Percentiles rank a stretch among this genome's conserved stretches.
phyloP scores from a whole-genome alignment of 345 rosid genomes.

The Eutrema heterophyllum region DNA sequence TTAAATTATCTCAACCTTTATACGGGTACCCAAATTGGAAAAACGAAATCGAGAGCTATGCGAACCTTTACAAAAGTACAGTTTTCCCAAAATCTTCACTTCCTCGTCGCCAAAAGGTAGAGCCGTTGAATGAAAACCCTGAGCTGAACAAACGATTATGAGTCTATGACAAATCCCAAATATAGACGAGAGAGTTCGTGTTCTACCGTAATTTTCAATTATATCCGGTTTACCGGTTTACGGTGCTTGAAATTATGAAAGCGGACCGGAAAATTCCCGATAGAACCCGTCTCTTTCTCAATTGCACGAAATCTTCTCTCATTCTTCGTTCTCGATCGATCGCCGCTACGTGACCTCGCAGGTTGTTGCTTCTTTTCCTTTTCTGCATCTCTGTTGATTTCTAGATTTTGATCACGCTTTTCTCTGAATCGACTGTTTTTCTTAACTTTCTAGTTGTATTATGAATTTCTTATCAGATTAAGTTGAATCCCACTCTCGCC shows the following conservation, averaged over 20 bases:
- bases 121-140: background rate
- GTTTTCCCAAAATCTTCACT: background rate
- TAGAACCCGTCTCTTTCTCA: background rate
- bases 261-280: background rate
- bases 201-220: background rate
- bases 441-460: background rate
- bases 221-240: background rate
- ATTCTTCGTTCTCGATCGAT: background rate
- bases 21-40: background rate
- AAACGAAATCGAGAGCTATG: background rate
- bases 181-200: background rate
- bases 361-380: background rate
- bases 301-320: background rate
- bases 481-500: background rate
- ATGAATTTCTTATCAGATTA: background rate
- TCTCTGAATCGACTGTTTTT: background rate
- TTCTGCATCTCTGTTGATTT: background rate
- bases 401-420: background rate
- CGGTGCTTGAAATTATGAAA: background rate
- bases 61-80: background rate
- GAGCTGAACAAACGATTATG: background rate
- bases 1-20: background rate
- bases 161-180: background rate
- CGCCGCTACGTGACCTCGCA: slow-evolving; percentile 9
- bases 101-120: background rate